Percentiles rank a stretch among this genome's conserved stretches.
Evolutionary conservation across 1,284 basidiomycete species (phyloP).

Genomic region (Pseudozyma flocculosa): DNA sequence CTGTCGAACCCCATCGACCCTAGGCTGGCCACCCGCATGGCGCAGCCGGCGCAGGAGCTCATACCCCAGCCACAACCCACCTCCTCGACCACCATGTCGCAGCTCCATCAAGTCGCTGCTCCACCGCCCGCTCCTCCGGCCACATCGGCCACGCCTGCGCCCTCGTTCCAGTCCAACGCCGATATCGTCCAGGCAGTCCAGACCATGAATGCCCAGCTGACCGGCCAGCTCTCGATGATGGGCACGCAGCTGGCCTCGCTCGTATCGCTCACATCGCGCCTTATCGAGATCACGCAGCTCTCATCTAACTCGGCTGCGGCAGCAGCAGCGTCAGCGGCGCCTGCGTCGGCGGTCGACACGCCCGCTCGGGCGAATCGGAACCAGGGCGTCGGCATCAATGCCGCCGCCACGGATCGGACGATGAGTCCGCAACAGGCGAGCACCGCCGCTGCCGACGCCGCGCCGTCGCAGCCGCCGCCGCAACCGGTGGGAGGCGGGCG

Average conservation of each 20-base stretch:
- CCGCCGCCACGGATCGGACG: no score
- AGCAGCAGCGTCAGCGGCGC: no score
- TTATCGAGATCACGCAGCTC: slow-evolving; percentile 33
- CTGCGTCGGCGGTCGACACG: background rate
- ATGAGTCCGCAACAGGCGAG: no score
- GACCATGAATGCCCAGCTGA: slow-evolving; percentile 27
- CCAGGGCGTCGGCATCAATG: background rate
- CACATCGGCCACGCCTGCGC: slow-evolving; percentile 4
- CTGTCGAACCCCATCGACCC: slow-evolving; percentile 19
- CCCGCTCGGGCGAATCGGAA: background rate
- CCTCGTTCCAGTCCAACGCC: slow-evolving; percentile 8
- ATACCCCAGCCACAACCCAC: slow-evolving; percentile 14
- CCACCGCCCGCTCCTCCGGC: background rate
- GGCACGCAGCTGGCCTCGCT: slow-evolving; percentile 29
- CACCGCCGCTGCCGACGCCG: background rate
- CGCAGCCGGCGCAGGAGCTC: slow-evolving; percentile 16
- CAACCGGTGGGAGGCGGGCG: no score
- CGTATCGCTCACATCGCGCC: slow-evolving; percentile 28
- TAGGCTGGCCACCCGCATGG: slow-evolving; percentile 20
- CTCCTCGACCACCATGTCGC: slow-evolving; percentile 2
- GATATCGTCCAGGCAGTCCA: slow-evolving; percentile 33
- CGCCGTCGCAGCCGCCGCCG: no score
- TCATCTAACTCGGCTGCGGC: background rate
- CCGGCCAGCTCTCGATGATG: slow-evolving; percentile 29
- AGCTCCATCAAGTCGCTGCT: slow-evolving; percentile 6